Evolutionary conservation across 225 moss, liverwort and hornwort genomes (phyloP), one percentile per base, ranked within the genome.

Genomic region (Neckera pumila): DNA sequence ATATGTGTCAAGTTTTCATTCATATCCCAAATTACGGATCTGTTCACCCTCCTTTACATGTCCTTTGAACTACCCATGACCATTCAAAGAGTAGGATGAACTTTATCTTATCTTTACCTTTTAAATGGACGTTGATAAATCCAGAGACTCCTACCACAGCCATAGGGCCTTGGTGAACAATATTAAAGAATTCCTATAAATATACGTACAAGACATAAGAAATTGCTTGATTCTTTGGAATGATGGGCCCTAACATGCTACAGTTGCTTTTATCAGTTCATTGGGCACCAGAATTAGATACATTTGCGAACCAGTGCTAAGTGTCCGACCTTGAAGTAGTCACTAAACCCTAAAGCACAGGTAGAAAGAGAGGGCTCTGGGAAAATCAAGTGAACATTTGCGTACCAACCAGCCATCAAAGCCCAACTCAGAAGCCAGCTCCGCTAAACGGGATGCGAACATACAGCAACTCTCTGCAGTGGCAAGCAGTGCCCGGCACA

Each of bases 361-460:
- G 70, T 64, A 51, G 49, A 36, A 74, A 70, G 54, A 40, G 51
- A 81, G 33, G 30, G 53, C 26, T 76, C 61, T 43, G 34, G 21
- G 56, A 33, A 82, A 76, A 56, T 70, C 34, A 73, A 72, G 31
- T 60, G n/a, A 34, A 82, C 20, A 83, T 40, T 82, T 88, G 90
- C 96, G 57, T 94, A 97, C 97, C 96, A 98, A 90, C 98, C 98
- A 98, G 74, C 98, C 97, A 90, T 98, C 98, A 82, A 98, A 98
- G 73, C 96, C 98, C 90, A 98, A 88, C 61, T 89, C 91, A 88
- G 64, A 62, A n/a, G 98, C 98, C 86, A 98, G 92, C 91, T 98
- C 98, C 76, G 98, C 95, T 58, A 98, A 93, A 81, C 95, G 95
- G 63, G 93, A 92, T 34, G 98, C 98, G 51, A 93, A 96, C 94